Conservation (phyloP, 192 early-diverging fungal genomes). For the Jimgerdemannia lactiflua region DNA sequence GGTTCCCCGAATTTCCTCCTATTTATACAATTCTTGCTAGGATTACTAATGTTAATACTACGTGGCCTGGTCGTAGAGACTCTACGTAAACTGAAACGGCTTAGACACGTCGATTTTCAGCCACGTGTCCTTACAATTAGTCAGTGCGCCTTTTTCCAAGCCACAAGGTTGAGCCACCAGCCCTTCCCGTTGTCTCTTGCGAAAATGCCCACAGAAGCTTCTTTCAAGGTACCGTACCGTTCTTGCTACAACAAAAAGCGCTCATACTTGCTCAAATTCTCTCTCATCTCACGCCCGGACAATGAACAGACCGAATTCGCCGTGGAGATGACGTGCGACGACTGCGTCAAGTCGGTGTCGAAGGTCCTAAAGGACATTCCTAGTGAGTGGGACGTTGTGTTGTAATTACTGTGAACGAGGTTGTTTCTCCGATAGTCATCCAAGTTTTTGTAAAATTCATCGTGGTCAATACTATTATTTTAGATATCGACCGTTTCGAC, state of each 20-base stretch:
- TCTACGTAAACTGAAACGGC: too few species aligned
- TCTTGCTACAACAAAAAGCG: background rate
- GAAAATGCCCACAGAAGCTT: background rate
- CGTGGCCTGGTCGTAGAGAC: too few species aligned
- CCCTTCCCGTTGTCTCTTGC: constrained; percentile 1
- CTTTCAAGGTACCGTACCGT: background rate
- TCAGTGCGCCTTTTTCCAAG: too few species aligned
- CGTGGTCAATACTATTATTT: constrained; percentile 7
- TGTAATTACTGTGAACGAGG: constrained; percentile 1
- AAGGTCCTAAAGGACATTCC: constrained; percentile 48
- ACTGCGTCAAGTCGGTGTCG: constrained; percentile 68
- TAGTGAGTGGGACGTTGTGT: constrained; percentile 18
- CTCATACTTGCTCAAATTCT: background rate
- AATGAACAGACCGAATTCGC: constrained; percentile 71
- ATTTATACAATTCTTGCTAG: too few species aligned
- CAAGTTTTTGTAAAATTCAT: background rate
- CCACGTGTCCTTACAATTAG: too few species aligned
- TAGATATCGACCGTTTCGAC: constrained; percentile 61
- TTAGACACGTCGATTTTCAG: too few species aligned
- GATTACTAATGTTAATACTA: too few species aligned
- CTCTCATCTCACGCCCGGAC: background rate
- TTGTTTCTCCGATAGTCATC: too few species aligned
- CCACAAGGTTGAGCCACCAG: too few species aligned
- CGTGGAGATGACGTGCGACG: constrained; percentile 83
- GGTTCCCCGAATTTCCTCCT: too few species aligned